phyloP scores from a whole-genome alignment of 2,329 filamentous ascomycete species.

The Trichoderma breve region DNA sequence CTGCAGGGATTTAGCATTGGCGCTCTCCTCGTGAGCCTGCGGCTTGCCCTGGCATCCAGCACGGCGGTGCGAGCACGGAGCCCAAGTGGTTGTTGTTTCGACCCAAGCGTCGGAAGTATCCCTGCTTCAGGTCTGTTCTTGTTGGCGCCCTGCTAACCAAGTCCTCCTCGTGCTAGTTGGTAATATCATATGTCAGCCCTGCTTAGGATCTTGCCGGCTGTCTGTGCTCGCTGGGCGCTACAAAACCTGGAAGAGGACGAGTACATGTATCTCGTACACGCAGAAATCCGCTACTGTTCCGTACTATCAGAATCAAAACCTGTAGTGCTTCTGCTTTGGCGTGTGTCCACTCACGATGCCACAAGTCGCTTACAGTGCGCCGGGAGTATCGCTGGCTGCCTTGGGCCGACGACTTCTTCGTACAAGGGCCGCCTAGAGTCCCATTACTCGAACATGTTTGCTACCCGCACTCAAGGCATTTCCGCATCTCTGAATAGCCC shows the following conservation, averaged over 20 bases:
- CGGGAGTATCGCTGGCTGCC: background rate
- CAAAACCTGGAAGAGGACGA: background rate
- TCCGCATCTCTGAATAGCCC: background rate
- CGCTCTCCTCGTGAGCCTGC: constrained; percentile 14
- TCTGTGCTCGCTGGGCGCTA: background rate
- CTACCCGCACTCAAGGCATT: background rate
- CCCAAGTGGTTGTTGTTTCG: constrained; percentile 15
- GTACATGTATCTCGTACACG: background rate
- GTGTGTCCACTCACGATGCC: background rate
- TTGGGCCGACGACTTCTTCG: background rate
- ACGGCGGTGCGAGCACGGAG: constrained; percentile 23
- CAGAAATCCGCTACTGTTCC: background rate
- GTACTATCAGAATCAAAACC: background rate
- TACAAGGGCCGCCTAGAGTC: background rate
- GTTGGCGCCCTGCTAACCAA: constrained; percentile 12
- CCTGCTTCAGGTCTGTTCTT: background rate
- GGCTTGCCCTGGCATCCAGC: constrained; percentile 20
- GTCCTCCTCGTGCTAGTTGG: background rate
- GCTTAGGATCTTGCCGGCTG: background rate
- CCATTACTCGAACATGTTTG: background rate
- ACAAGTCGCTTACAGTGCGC: background rate
- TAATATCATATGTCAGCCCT: background rate
- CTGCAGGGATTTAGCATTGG: constrained; percentile 7
- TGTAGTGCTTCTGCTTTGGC: background rate
- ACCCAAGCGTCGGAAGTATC: constrained; percentile 14